A percentile compares a stretch with the other conserved stretches of the same genome.
Conservation (phyloP, 768 basidiomycete genomes). For the Daedalea quercina region DNA sequence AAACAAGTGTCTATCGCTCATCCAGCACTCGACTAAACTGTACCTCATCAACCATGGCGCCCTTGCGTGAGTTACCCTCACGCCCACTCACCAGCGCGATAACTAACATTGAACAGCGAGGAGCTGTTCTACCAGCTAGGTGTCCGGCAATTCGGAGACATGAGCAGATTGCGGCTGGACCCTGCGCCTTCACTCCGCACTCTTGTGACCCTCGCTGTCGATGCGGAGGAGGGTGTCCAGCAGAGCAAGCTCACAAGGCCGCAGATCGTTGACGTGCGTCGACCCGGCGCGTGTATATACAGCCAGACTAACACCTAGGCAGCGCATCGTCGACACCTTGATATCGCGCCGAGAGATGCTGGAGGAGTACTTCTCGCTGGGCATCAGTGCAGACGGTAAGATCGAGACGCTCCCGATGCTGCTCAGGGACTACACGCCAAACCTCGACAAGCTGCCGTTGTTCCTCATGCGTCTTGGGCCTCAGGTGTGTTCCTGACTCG, state of each 20-base stretch:
- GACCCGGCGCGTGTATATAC: not conserved
- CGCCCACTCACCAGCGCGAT: not conserved
- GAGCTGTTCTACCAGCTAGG: conserved; percentile 95
- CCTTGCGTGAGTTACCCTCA: conserved; percentile 56
- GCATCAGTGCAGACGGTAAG: conserved; percentile 56
- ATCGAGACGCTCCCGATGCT: conserved; percentile 80
- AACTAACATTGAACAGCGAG: conserved; percentile 47
- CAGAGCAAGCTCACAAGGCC: conserved; percentile 47
- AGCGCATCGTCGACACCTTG: conserved; percentile 64
- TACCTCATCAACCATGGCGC: conserved; percentile 85
- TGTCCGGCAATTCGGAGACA: conserved; percentile 84
- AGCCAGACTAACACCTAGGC: not conserved
- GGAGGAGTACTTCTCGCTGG: conserved; percentile 82
- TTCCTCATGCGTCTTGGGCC: conserved; percentile 90
- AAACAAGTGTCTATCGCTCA: conserved; percentile 62
- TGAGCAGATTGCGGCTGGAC: conserved; percentile 69
- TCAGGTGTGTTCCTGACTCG: conserved; percentile 44
- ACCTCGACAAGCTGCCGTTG: conserved; percentile 82
- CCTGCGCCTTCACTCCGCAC: conserved; percentile 71
- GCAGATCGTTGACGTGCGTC: conserved; percentile 65
- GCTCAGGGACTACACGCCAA: conserved; percentile 82
- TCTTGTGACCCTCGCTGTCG: conserved; percentile 74
- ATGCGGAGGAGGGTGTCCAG: conserved; percentile 49
- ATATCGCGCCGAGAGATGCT: conserved; percentile 73
- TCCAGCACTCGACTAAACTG: conserved; percentile 84